These are phyloP conservation scores for Daldinia bambusicola DNA, from an alignment of 495 filamentous ascomycete genomes.

Conservation along the genomic window DNA sequence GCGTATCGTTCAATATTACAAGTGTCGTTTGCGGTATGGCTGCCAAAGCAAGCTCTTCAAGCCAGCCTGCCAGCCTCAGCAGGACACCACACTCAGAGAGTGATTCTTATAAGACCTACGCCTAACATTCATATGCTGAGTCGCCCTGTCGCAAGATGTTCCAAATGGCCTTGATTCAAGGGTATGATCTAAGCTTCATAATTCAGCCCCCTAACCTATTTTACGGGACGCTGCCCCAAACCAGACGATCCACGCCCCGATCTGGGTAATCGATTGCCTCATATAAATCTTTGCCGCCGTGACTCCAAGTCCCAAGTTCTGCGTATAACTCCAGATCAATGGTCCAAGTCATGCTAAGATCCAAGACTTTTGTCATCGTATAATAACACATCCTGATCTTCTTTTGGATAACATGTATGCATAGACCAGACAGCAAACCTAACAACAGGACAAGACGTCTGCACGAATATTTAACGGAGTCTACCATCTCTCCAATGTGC, in stretches of 20 bases:
- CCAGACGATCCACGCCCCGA: not conserved
- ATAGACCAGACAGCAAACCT: not conserved
- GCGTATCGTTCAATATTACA: not conserved
- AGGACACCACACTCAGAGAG: not conserved
- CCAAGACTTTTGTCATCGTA: not conserved
- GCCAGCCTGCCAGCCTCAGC: no score
- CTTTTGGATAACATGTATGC: not conserved
- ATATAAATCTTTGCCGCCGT: conserved; percentile 5
- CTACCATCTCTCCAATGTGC: not conserved
- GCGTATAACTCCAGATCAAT: not conserved
- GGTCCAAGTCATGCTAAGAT: not conserved
- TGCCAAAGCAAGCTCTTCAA: not conserved
- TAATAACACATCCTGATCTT: not conserved
- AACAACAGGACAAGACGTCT: not conserved
- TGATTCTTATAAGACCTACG: not conserved
- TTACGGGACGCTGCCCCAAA: not conserved
- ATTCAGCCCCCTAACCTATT: not conserved
- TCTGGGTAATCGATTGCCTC: not conserved
- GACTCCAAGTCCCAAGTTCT: not conserved
- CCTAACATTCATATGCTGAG: not conserved
- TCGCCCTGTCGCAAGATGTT: not conserved
- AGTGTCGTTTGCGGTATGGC: not conserved
- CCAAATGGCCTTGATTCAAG: not conserved
- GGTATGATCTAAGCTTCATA: not conserved
- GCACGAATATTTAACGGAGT: not conserved